Percentiles rank a stretch among this genome's conserved stretches.
Conservation (phyloP, 257 asterid genomes). For the Solanum rostratum region DNA sequence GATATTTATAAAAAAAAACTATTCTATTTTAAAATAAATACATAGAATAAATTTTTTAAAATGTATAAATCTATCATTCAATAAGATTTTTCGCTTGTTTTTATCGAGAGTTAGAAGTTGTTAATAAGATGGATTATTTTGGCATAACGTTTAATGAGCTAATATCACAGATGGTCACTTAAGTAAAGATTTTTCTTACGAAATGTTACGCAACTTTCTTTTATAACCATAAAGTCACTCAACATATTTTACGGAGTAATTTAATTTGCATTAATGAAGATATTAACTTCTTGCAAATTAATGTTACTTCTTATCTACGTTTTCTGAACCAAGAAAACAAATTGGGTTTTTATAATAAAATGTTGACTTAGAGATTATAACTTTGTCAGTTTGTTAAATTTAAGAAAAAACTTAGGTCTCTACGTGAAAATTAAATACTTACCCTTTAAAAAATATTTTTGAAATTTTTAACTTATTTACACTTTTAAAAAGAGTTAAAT, state of each 20-base stretch:
- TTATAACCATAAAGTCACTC: too few species aligned
- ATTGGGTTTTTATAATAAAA: not conserved
- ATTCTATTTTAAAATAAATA: too few species aligned
- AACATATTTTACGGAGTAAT: not conserved
- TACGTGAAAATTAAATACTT: not conserved
- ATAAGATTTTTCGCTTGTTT: not conserved
- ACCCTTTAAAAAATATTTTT: too few species aligned
- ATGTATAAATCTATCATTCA: not conserved
- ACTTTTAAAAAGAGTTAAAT: too few species aligned
- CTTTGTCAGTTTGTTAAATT: not conserved
- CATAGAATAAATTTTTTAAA: too few species aligned
- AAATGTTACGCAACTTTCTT: too few species aligned
- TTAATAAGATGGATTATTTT: too few species aligned
- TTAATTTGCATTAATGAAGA: not conserved
- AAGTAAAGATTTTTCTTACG: too few species aligned
- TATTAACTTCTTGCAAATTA: not conserved
- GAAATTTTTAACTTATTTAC: too few species aligned
- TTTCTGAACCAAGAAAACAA: not conserved
- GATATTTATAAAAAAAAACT: too few species aligned
- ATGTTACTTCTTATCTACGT: not conserved
- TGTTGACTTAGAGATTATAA: not conserved
- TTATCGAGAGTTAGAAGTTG: not conserved
- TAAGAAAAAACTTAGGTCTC: not conserved
- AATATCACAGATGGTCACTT: too few species aligned
- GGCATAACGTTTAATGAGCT: accelerated